Evolutionary conservation across 1,284 basidiomycete genomes (phyloP), one percentile per base, ranked within the genome.

Genomic region (Papiliotrema flavescens): DNA sequence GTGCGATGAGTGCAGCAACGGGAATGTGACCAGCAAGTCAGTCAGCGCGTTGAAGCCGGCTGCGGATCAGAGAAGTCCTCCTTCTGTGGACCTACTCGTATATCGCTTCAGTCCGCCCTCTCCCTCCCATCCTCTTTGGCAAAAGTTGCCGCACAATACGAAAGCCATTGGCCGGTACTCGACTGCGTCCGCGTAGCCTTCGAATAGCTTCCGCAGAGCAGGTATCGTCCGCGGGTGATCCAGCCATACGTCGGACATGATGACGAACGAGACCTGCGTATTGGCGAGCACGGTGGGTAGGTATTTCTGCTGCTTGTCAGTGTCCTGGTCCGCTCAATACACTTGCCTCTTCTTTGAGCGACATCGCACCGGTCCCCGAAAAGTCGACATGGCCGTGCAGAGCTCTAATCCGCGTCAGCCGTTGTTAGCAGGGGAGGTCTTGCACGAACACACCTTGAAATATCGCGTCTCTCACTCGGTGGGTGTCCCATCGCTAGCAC

Each of bases 401-500:
- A 36, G 87, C 90, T 62, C 88, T 92, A 63, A 32, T 32, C 11
- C 2, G 40, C 28, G 36, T 44, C 7, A 44, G 49, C 37, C 3
- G 15, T 19, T 3, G 35, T 8, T 34, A 22, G 13, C 19, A 15
- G 23, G 15, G 11, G 45, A 7, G 20, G 17, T 37, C n/a, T 37
- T 13, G 17, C 7, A 2, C 17, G 41, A 8, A 65, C 82, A 62
- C 67, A 90, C 88, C 90, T 82, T 24, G 92, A 85, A 1, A 84
- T 83, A 56, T 86, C 85, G 49, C 94, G 81, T 66, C 86, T 83
- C 75, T 98, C 93, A 67, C 91, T 94, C 22, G 96, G 96, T 1
- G 96, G 96, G 75, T 98, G 95, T 1, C 96, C 95, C 62, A 99
- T 88, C 8, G 94, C 96, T 61, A 92, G 84, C 7, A 97, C 92